Evolutionary conservation across 495 filamentous ascomycete species (phyloP).

Genomic region (Tuber melanosporum): DNA sequence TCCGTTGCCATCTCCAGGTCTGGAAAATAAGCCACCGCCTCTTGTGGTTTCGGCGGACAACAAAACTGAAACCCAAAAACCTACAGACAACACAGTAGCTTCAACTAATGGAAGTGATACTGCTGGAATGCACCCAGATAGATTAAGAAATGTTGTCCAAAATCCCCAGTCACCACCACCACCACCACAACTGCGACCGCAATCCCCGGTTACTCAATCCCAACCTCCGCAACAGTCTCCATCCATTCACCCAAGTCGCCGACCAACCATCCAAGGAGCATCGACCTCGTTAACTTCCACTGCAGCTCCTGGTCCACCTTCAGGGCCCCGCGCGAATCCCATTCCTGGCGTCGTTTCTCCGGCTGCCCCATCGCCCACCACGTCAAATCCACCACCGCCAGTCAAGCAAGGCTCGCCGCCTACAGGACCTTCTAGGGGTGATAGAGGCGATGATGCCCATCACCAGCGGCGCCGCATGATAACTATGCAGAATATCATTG

Average conservation of each 20-base stretch:
- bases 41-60: neutral
- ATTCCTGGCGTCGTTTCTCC: slow-evolving; percentile 1
- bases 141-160: slow-evolving; percentile 43
- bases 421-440: slow-evolving; percentile 31
- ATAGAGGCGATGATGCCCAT: slow-evolving; percentile 34
- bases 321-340: slow-evolving; percentile 20
- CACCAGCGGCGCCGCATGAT: slow-evolving; percentile 37
- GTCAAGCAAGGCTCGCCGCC: slow-evolving; percentile 29
- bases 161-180: slow-evolving; percentile 35
- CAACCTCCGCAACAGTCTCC: slow-evolving; percentile 11
- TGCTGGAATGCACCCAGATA: slow-evolving; percentile 50
- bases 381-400: slow-evolving; percentile 5
- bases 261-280: slow-evolving; percentile 30
- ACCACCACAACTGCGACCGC: slow-evolving; percentile 28
- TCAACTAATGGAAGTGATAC: slow-evolving; percentile 33
- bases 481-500: slow-evolving; percentile 37
- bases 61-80: neutral
- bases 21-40: neutral
- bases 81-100: neutral
- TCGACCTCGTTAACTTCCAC: neutral
- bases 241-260: slow-evolving; percentile 29
- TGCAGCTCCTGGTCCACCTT: slow-evolving; percentile 16
- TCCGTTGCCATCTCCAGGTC: slow-evolving; percentile 37
- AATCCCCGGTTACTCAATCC: slow-evolving; percentile 37
- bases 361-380: neutral